These are phyloP conservation scores for Trypethelium eluteriae DNA, from an alignment of 495 filamentous ascomycete species.

Conservation along the genomic window DNA sequence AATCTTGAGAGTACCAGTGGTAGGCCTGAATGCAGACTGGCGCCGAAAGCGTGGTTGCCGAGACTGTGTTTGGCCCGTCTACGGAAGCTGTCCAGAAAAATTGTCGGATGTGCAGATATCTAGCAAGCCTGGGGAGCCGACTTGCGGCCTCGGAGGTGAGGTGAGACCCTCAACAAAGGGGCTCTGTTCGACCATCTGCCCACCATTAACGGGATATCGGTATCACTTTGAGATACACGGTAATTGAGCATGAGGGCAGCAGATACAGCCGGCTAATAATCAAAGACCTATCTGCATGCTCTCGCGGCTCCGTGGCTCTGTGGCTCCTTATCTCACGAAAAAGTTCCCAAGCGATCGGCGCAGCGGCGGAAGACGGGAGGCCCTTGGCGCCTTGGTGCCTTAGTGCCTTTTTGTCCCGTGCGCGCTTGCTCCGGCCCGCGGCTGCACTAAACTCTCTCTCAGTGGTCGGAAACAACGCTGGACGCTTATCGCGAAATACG, in stretches of 20 bases:
- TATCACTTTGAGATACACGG: not conserved
- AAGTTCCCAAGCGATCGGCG: not conserved
- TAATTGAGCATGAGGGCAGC: too few species aligned
- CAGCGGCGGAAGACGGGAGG: too few species aligned
- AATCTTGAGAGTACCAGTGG: too few species aligned
- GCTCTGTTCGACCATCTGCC: not conserved
- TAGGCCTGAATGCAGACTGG: not conserved
- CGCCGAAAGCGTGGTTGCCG: not conserved
- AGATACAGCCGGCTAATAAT: too few species aligned
- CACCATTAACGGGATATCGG: not conserved
- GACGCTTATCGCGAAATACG: conserved; percentile 6
- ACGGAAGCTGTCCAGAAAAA: not conserved
- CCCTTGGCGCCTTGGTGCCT: too few species aligned
- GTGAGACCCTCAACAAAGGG: conserved; percentile 6
- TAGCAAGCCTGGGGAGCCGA: not conserved
- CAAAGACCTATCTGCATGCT: too few species aligned
- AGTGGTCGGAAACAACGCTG: not conserved
- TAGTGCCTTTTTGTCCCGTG: not conserved
- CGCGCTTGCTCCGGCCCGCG: not conserved
- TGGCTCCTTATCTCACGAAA: not conserved
- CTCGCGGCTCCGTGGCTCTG: too few species aligned
- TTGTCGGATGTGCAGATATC: not conserved
- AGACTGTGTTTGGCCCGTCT: not conserved
- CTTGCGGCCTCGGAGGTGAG: not conserved
- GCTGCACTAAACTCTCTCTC: conserved; percentile 8